Conservation (phyloP, 306 rosid genomes). For the Cyclanthera cordifolia region DNA sequence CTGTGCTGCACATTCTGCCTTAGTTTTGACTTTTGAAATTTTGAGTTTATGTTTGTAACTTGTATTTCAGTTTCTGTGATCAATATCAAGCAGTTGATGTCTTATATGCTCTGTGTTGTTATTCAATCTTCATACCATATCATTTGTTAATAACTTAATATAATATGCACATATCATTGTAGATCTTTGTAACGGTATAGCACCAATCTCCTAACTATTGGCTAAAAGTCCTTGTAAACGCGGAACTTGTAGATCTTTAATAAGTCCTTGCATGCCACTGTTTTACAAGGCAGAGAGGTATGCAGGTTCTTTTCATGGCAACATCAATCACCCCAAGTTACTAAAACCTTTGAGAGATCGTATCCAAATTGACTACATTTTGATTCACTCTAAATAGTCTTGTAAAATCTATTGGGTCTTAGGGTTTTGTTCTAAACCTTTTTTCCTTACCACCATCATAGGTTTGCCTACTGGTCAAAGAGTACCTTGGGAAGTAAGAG, state of each 20-base stretch:
- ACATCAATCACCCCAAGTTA: background rate
- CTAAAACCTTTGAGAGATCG: background rate
- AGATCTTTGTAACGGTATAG: background rate
- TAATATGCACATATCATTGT: background rate
- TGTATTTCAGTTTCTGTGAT: background rate
- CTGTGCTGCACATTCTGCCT: background rate
- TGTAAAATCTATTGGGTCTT: background rate
- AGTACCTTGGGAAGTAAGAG: too few relatives aligned
- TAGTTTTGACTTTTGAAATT: background rate
- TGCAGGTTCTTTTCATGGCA: background rate
- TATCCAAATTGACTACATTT: background rate
- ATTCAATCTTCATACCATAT: background rate
- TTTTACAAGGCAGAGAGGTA: background rate
- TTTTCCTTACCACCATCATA: too few relatives aligned
- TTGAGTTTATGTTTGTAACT: background rate
- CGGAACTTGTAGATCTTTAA: background rate
- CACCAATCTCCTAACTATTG: background rate
- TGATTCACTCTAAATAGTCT: background rate
- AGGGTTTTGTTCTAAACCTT: background rate
- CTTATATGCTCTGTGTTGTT: background rate
- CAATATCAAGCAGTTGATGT: background rate
- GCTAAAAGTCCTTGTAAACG: background rate
- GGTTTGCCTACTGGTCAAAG: too few relatives aligned
- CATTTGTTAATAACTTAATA: background rate
- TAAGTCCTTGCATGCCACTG: background rate